phyloP scores from a whole-genome alignment of 1,284 basidiomycete species.

The Leccinum fuscescens region DNA sequence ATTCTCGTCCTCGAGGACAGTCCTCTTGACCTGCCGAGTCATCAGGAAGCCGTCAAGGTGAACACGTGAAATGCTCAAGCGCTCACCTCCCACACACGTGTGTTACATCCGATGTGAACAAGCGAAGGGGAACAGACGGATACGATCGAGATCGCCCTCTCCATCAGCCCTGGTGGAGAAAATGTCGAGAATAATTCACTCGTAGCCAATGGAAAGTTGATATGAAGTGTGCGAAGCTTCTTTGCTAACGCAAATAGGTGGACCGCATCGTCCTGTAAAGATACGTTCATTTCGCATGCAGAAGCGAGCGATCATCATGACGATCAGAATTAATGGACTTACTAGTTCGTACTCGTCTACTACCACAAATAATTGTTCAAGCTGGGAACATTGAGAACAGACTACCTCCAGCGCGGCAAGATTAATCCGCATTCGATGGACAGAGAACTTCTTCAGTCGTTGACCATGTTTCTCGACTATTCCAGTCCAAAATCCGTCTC shows the following conservation, averaged over 20 bases:
- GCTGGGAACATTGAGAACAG: conserved; percentile 47
- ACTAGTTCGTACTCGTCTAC: conserved; percentile 50
- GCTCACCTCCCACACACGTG: conserved; percentile 49
- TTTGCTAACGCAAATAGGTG: conserved; percentile 34
- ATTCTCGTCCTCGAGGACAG: conserved; percentile 36
- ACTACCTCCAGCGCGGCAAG: conserved; percentile 50
- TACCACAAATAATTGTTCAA: conserved; percentile 64
- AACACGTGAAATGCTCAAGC: conserved; percentile 26
- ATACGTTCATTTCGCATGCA: conserved; percentile 7
- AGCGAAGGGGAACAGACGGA: conserved; percentile 43
- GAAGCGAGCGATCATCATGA: background rate
- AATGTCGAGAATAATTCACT: conserved; percentile 7
- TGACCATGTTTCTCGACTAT: conserved; percentile 50
- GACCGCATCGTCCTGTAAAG: conserved; percentile 39
- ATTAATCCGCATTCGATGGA: conserved; percentile 59
- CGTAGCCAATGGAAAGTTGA: conserved; percentile 26
- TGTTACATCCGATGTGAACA: conserved; percentile 51
- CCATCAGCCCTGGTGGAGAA: conserved; percentile 29
- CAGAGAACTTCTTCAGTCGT: conserved; percentile 55
- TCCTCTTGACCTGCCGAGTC: conserved; percentile 47
- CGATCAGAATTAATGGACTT: conserved; percentile 16
- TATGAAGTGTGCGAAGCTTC: conserved; percentile 34
- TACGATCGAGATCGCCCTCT: conserved; percentile 40
- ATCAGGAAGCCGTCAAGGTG: background rate
- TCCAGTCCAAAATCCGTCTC: conserved; percentile 48